Conservation (phyloP, 208 protist genomes). For the Leishmania guyanensis region DNA sequence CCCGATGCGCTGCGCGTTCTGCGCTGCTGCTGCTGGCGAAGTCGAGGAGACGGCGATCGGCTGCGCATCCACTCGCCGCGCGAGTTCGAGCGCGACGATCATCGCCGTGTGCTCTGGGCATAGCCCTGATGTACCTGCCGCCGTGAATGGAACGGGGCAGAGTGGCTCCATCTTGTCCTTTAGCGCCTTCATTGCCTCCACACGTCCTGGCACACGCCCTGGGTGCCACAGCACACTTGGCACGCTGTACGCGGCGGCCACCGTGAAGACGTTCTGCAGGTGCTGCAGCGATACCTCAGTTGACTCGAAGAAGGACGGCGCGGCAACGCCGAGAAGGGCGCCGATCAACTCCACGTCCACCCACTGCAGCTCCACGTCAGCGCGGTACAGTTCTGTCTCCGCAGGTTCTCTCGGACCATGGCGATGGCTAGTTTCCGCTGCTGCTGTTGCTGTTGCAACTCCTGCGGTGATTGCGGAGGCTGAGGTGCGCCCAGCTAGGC, state of each 20-base stretch:
- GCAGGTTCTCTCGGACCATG: not conserved
- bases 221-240: conserved; percentile 78
- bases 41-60: conserved; percentile 42
- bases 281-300: conserved; percentile 56
- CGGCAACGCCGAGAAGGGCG: conserved; percentile 55
- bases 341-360: conserved; percentile 75
- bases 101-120: conserved; percentile 82
- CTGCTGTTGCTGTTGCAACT: not conserved
- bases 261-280: conserved; percentile 74
- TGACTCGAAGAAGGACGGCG: conserved; percentile 79
- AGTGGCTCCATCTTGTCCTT: conserved; percentile 23
- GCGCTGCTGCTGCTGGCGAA: conserved; percentile 40
- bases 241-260: conserved; percentile 51
- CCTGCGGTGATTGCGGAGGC: not conserved
- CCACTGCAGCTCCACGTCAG: conserved; percentile 66
- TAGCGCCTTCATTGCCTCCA: conserved; percentile 44
- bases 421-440: not conserved
- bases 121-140: conserved; percentile 31
- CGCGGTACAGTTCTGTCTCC: not conserved
- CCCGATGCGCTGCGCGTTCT: conserved; percentile 52
- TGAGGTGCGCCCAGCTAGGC: conserved; percentile 21
- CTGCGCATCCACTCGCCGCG: conserved; percentile 56
- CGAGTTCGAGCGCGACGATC: conserved; percentile 72
- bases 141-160: conserved; percentile 15
- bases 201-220: conserved; percentile 42